Evolutionary conservation across 2,329 filamentous ascomycete genomes (phyloP).

Genomic region (Diaporthe vaccinii): DNA sequence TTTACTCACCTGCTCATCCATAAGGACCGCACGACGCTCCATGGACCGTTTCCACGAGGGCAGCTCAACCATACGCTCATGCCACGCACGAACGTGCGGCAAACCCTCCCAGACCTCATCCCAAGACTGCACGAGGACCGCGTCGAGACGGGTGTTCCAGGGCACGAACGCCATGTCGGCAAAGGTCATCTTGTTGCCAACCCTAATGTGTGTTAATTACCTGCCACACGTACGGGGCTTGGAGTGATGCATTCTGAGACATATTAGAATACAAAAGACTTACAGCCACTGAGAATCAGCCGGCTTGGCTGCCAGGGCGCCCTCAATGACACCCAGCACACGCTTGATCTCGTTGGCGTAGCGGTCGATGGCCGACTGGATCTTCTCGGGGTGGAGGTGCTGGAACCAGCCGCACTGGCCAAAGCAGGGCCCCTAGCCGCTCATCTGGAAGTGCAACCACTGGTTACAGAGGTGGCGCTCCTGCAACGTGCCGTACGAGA

Average conservation of each 20-base stretch:
- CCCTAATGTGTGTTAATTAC: not conserved
- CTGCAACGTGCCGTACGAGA: slow-evolving; percentile 42
- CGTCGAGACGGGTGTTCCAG: slow-evolving; percentile 45
- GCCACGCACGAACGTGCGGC: slow-evolving; percentile 51
- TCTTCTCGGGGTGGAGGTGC: slow-evolving; percentile 48
- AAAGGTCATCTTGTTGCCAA: slow-evolving; percentile 46
- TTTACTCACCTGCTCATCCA: slow-evolving; percentile 49
- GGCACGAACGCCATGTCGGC: slow-evolving; percentile 45
- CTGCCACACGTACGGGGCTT: no score
- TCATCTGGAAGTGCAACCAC: slow-evolving; percentile 60
- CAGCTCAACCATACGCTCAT: slow-evolving; percentile 50
- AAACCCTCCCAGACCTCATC: slow-evolving; percentile 46
- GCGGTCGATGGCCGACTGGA: slow-evolving; percentile 44
- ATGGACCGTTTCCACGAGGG: slow-evolving; percentile 52
- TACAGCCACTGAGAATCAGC: slow-evolving; percentile 43
- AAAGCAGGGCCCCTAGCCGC: slow-evolving; percentile 60
- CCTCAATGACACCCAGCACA: slow-evolving; percentile 46
- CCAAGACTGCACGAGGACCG: slow-evolving; percentile 43
- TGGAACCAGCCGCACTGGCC: slow-evolving; percentile 57
- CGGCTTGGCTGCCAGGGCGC: slow-evolving; percentile 40
- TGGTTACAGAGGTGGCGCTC: slow-evolving; percentile 42
- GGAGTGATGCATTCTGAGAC: no score
- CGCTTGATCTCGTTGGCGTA: slow-evolving; percentile 47
- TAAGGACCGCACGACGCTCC: slow-evolving; percentile 49
- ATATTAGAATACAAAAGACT: no score